A percentile compares a stretch with the other conserved stretches of the same genome.
These are phyloP conservation scores for Hypoxylon sp. DNA, from an alignment of 2,329 filamentous ascomycete genomes.

Conservation along the genomic window DNA sequence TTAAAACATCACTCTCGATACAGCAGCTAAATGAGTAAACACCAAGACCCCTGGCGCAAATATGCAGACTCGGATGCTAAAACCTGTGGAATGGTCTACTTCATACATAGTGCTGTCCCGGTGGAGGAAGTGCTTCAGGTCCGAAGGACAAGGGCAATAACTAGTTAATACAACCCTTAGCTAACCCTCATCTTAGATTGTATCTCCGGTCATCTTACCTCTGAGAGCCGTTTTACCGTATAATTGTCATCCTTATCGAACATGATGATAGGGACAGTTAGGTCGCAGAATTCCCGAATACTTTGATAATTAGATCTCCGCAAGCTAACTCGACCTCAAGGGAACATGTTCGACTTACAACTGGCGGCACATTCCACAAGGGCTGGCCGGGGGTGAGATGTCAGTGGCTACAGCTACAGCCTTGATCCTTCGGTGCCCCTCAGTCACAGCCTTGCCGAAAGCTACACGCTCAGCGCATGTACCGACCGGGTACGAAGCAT, in stretches of 20 bases:
- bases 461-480: conserved; percentile 96
- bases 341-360: conserved; percentile 70
- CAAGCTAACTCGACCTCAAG: not conserved
- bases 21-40: conserved; percentile 1
- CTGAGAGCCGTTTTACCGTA: conserved; percentile 76
- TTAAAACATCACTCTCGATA: conserved; percentile 11
- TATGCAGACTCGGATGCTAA: conserved; percentile 4
- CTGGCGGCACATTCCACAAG: conserved; percentile 97
- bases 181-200: conserved; percentile 5
- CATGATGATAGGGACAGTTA: conserved; percentile 88
- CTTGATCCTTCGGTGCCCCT: conserved; percentile 72
- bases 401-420: conserved; percentile 91
- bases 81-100: not conserved
- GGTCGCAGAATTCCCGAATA: conserved; percentile 81
- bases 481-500: conserved; percentile 93
- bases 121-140: conserved; percentile 69
- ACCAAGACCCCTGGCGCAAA: not conserved
- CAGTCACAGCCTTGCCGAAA: conserved; percentile 81
- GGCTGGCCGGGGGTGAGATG: conserved; percentile 76
- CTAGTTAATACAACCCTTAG: conserved; percentile 57
- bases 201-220: conserved; percentile 64
- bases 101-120: conserved; percentile 44
- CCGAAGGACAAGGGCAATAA: conserved; percentile 78
- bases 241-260: conserved; percentile 86
- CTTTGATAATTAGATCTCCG: conserved; percentile 56